These are phyloP conservation scores for Biancaea sappan DNA, from an alignment of 306 rosid species.

Conservation along the genomic window DNA sequence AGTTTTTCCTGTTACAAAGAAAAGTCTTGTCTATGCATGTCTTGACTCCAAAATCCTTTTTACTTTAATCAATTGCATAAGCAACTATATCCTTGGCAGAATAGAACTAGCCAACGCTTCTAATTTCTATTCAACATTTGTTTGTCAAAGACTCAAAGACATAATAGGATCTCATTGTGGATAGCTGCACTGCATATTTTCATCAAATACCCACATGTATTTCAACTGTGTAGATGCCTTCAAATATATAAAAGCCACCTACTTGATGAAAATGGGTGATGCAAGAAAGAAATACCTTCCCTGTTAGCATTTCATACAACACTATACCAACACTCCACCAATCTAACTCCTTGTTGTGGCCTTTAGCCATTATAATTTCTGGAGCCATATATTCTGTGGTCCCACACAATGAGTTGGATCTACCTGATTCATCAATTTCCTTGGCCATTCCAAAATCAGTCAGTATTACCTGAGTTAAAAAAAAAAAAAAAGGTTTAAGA, in stretches of 20 bases:
- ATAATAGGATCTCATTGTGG: no score
- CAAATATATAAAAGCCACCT: background rate
- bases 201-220: background rate
- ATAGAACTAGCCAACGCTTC: no score
- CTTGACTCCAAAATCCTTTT: no score
- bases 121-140: no score
- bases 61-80: no score
- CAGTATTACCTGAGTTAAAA: conserved; percentile 69
- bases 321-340: conserved; percentile 98
- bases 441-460: conserved; percentile 96
- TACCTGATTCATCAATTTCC: conserved; percentile 79
- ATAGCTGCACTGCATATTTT: background rate
- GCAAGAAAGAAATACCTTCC: conserved; percentile 64
- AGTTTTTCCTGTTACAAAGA: conserved; percentile 10
- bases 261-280: background rate
- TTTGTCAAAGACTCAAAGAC: no score
- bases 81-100: no score
- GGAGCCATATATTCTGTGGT: conserved; percentile 98
- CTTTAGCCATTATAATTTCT: conserved; percentile 77
- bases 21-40: background rate
- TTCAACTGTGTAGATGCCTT: background rate
- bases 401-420: conserved; percentile 96
- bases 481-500: conserved; percentile 14
- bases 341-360: conserved; percentile 96
- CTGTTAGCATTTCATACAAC: conserved; percentile 90